Evolutionary conservation across 257 asterid species (phyloP).

Genomic region (Echites panduratus): DNA sequence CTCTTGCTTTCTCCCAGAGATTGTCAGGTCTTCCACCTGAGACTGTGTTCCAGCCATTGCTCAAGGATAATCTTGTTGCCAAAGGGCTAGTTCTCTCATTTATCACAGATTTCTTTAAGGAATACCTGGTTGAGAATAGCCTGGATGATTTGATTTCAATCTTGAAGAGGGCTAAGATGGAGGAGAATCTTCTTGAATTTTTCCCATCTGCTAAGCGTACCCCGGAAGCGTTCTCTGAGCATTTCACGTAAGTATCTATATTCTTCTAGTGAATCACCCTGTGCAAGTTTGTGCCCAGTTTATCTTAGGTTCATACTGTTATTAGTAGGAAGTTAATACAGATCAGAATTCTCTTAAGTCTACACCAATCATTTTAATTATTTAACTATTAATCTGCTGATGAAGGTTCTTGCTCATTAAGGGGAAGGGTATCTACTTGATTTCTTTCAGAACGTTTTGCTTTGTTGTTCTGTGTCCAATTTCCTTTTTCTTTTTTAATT

Average conservation of each 20-base stretch:
- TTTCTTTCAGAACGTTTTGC: background rate
- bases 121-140: slow-evolving; percentile 90
- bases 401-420: background rate
- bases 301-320: background rate
- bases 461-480: too few species aligned
- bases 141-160: slow-evolving; percentile 93
- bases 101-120: slow-evolving; percentile 91
- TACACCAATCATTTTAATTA: too few species aligned
- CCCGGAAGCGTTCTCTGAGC: slow-evolving; percentile 89
- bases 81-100: slow-evolving; percentile 96
- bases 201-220: slow-evolving; percentile 83
- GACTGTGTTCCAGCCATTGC: slow-evolving; percentile 93
- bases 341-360: background rate
- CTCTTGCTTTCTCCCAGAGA: slow-evolving; percentile 98
- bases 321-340: background rate
- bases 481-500: too few species aligned
- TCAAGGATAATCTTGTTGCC: slow-evolving; percentile 92
- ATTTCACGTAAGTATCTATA: slow-evolving; percentile 65
- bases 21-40: slow-evolving; percentile 97
- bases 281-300: background rate
- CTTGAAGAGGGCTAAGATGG: slow-evolving; percentile 88
- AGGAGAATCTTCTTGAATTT: slow-evolving; percentile 81
- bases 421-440: background rate
- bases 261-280: background rate
- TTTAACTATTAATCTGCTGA: background rate